Evolutionary conservation across 768 basidiomycete species (phyloP), one percentile per base, ranked within the genome.

Genomic region (Rickenella mellea): DNA sequence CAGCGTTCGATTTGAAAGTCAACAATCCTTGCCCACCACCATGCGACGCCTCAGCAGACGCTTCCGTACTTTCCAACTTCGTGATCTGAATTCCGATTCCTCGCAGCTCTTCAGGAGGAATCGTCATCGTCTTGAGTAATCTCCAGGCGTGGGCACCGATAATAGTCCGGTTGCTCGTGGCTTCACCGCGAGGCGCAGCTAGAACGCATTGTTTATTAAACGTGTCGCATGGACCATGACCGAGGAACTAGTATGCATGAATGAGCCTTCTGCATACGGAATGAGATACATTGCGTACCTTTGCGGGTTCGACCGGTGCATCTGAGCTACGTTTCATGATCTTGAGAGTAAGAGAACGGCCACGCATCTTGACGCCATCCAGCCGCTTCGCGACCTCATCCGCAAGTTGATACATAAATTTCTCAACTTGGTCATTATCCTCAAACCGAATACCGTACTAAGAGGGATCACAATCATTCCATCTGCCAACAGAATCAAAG

Each of bases 391-490:
- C 64, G 2, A 94, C 83, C 58, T 93, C 90, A 24, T 66, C 70
- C 0, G 83, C 81, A 66, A 99, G 75, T 46, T 83, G 78, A 37
- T 65, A 67, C 6, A 96, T 63, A 52, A 94, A 96, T 2, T 65
- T 61, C 55, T 90, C 80, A 5, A 86, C 90, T 55, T 96, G 82
- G 27, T 80, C 80, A 43, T 80, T 70, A 43, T 78, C 78, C 52
- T 84, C 77, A 58, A 98, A 98, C 3, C 96, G 80, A 42, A 99
- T 96, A 0, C 91, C 96, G 57, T 97, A 99, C 92, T 96, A 42
- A 9, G 19, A 12, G 20, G 2, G 21, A 10, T 36, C 15, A 36
- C 19, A 14, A 10, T 36, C 1, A 37, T 5, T 11, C 38, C 27
- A 29, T 40, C 9, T 22, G 10, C 28, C n/a, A 36, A 30, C 26